Evolutionary conservation across 2,329 filamentous ascomycete genomes (phyloP).

Genomic region (Fusarium brachygibbosum): DNA sequence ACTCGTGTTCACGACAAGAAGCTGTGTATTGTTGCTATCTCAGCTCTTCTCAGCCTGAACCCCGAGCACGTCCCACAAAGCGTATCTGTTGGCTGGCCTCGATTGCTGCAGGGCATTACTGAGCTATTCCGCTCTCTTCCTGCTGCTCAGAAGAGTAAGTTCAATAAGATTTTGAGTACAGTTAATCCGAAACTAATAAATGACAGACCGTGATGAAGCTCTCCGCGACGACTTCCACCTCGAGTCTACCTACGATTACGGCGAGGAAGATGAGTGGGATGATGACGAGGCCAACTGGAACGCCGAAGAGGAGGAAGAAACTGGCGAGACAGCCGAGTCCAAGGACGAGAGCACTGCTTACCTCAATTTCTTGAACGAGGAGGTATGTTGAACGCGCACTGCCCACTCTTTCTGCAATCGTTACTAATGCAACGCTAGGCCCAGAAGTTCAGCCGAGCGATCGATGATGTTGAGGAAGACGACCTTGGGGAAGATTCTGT

Average conservation of each 20-base stretch:
- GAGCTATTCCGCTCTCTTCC: slow-evolving; percentile 93
- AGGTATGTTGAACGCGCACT: slow-evolving; percentile 65
- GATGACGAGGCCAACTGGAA: slow-evolving; percentile 88
- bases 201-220: slow-evolving; percentile 85
- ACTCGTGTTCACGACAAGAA: slow-evolving; percentile 98
- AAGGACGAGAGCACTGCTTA: slow-evolving; percentile 95
- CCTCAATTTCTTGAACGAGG: slow-evolving; percentile 94
- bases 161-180: too few relatives aligned
- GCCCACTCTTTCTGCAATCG: not conserved
- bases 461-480: slow-evolving; percentile 80
- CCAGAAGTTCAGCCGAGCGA: slow-evolving; percentile 82
- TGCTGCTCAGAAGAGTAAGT: slow-evolving; percentile 84
- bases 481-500: slow-evolving; percentile 94
- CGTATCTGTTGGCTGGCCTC: slow-evolving; percentile 94
- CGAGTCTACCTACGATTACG: slow-evolving; percentile 73
- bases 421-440: slow-evolving; percentile 67
- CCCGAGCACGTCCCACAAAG: slow-evolving; percentile 89
- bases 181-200: slow-evolving; percentile 45
- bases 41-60: slow-evolving; percentile 82
- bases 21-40: slow-evolving; percentile 94
- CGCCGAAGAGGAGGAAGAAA: slow-evolving; percentile 77
- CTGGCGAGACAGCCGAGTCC: slow-evolving; percentile 74
- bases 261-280: slow-evolving; percentile 84
- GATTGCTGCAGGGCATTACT: slow-evolving; percentile 88
- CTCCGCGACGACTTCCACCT: slow-evolving; percentile 88